These are phyloP conservation scores for Phytophthora foliorum DNA, from an alignment of 352 stramenopile genomes.

Conservation along the genomic window DNA sequence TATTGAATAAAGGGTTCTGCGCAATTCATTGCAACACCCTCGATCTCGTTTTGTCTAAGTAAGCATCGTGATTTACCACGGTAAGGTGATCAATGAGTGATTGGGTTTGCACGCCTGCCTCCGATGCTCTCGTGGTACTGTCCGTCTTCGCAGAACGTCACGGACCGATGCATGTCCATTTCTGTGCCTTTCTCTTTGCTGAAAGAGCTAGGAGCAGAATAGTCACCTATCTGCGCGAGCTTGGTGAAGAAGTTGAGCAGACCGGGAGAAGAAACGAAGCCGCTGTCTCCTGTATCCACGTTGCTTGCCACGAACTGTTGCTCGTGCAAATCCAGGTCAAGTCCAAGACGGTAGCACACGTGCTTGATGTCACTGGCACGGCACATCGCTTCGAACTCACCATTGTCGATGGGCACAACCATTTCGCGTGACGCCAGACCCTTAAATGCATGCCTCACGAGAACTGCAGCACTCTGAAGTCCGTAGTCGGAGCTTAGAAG, in stretches of 20 bases:
- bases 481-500: slow-evolving; percentile 62
- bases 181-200: slow-evolving; percentile 20
- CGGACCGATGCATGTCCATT: slow-evolving; percentile 19
- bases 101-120: slow-evolving; percentile 11
- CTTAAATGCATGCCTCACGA: slow-evolving; percentile 83
- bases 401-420: slow-evolving; percentile 74
- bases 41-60: neutral
- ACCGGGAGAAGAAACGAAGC: slow-evolving; percentile 71
- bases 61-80: neutral
- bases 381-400: slow-evolving; percentile 76
- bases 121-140: slow-evolving; percentile 25
- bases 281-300: slow-evolving; percentile 58
- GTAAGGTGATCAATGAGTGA: slow-evolving; percentile 18
- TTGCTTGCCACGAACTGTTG: slow-evolving; percentile 60
- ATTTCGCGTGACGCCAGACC: slow-evolving; percentile 69
- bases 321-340: slow-evolving; percentile 75
- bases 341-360: slow-evolving; percentile 72
- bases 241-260: slow-evolving; percentile 70
- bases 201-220: slow-evolving; percentile 1
- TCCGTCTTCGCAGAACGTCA: slow-evolving; percentile 37
- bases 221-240: slow-evolving; percentile 35
- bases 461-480: slow-evolving; percentile 67
- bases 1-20: slow-evolving; percentile 10
- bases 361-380: slow-evolving; percentile 74
- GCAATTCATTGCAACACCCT: slow-evolving; percentile 3